Base-by-base conservation (phyloP, 768 basidiomycete species). In the Serendipita sp. region DNA sequence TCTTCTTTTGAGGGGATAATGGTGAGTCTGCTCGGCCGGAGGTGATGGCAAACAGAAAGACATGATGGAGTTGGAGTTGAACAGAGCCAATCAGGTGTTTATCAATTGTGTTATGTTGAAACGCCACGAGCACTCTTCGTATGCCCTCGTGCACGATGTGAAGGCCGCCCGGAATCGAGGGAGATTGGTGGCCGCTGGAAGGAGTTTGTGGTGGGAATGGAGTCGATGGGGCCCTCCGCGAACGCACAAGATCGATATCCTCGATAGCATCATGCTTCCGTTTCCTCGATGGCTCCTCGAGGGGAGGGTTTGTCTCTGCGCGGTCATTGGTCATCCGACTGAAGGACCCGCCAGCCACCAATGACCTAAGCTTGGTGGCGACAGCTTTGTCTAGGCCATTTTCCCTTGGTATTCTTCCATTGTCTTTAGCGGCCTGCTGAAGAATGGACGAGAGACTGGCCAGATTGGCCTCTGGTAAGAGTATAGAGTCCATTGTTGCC, bases 41-140 rank as follows among this genome's bases (percentile, higher is more conserved):
- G 10, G 86, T 89, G 65, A 88, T 83, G 1, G 85, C 81, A 71
- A 90, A 91, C 34, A 89, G 76, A 71, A 89, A 89, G 8, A 89
- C 76, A 67, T 89, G 87, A 67, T 90, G 87, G 13, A 90, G 79
- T 41, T 82, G 83, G 11, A 82, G 73, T 65, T 87, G 86, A 32
- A 90, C 83, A 56, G 86, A 83, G n/a, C 84, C 75, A 58, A 90
- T 80, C 65, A 87, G 72, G 34, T 78, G 70, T 11, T 85, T 78
- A 68, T 83, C 81, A 56, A 85, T 76, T 2, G 78, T 72, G 45
- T 77, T 78, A 18, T 75, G 68, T 18, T 60, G 56, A n/a, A 60
- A 60, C 30, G 56, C 56, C 18, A 11, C 16, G n/a, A 60, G 36
- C 18, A 38, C 56, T 8, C 10, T n/a, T 34, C 35, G 56, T 8